Percentiles rank a stretch among this genome's conserved stretches.
phyloP scores from a whole-genome alignment of 345 rosid species.

The Psidium friedrichsthalianum region DNA sequence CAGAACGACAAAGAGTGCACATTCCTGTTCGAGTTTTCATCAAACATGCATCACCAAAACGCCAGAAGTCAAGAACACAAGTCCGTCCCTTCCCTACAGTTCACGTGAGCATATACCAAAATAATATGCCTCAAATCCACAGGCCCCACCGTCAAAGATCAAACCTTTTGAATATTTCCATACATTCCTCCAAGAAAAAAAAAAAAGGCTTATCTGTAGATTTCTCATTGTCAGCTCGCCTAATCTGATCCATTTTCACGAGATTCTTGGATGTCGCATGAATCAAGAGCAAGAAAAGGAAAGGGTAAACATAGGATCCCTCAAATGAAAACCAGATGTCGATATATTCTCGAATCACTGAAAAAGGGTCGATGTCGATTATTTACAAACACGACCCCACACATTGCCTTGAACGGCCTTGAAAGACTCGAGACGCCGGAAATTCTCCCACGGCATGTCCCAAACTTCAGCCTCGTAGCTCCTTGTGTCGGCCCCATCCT shows the following conservation, averaged over 20 bases:
- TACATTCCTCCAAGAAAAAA: not conserved
- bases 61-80: not conserved
- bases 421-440: constrained; percentile 37
- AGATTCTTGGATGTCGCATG: not conserved
- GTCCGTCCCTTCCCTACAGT: too few species aligned
- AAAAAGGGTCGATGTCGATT: not conserved
- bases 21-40: not conserved
- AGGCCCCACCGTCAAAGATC: not conserved
- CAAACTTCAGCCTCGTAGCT: constrained; percentile 36
- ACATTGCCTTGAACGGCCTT: not conserved
- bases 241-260: not conserved
- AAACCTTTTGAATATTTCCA: not conserved
- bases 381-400: not conserved
- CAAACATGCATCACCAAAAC: too few species aligned
- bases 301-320: not conserved
- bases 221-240: not conserved
- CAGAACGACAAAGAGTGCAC: not conserved
- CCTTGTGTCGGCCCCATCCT: not conserved
- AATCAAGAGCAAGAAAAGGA: not conserved
- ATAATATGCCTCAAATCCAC: too few species aligned
- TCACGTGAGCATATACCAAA: too few species aligned
- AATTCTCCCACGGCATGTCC: constrained; percentile 31
- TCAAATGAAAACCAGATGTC: not conserved
- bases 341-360: not conserved
- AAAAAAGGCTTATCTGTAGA: not conserved